phyloP scores from a whole-genome alignment of 176 grass and related monocot species.

The Triticum turgidum region DNA sequence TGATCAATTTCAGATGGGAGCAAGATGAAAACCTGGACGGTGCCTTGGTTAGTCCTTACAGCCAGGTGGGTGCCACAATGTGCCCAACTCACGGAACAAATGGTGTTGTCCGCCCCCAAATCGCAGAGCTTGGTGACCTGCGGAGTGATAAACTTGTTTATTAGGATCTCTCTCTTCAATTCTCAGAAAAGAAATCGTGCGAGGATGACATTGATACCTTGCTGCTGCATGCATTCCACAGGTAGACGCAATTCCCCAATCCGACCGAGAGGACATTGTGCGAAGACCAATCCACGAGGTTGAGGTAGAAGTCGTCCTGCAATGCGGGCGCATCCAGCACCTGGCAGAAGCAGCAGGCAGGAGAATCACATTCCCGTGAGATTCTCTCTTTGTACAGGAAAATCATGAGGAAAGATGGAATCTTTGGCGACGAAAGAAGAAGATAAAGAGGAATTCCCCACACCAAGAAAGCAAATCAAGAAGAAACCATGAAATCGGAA shows the following conservation, averaged over 20 bases:
- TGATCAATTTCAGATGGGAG: neutral
- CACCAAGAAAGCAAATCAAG: neutral
- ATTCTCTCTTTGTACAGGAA: neutral
- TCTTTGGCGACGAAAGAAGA: neutral
- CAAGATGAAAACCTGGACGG: slow-evolving; percentile 67
- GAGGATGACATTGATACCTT: slow-evolving; percentile 43
- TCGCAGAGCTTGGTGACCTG: slow-evolving; percentile 98
- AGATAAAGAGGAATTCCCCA: neutral
- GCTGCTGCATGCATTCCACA: slow-evolving; percentile 99
- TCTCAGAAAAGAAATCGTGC: neutral
- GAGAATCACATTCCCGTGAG: neutral
- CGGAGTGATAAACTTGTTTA: neutral
- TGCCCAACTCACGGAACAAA: slow-evolving; percentile 96
- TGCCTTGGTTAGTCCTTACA: slow-evolving; percentile 90
- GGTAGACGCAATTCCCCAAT: slow-evolving; percentile 89
- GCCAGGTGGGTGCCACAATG: slow-evolving; percentile 81
- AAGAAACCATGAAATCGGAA: neutral
- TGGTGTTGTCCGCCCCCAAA: slow-evolving; percentile 74
- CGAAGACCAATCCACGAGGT: slow-evolving; percentile 99
- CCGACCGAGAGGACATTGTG: slow-evolving; percentile 90
- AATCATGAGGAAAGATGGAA: neutral
- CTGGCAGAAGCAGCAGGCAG: slow-evolving; percentile 39
- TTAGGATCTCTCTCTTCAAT: neutral
- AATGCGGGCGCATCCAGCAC: slow-evolving; percentile 94
- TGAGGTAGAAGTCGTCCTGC: slow-evolving; percentile 99